These are phyloP conservation scores for Colletotrichum sp. DNA, from an alignment of 2,329 filamentous ascomycete genomes.

Conservation along the genomic window DNA sequence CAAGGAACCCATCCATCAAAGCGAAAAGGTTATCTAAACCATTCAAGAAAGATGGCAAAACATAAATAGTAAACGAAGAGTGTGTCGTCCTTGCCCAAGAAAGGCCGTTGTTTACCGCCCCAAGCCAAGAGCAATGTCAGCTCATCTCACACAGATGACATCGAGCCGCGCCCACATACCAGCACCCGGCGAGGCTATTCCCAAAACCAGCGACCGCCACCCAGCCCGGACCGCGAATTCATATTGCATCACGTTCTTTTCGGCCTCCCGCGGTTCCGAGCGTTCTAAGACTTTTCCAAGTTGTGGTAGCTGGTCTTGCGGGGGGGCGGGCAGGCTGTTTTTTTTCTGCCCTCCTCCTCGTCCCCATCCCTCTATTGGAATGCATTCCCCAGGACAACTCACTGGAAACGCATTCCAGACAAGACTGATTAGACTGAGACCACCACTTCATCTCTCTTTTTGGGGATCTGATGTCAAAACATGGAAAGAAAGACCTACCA, in stretches of 20 bases:
- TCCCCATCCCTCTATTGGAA: conserved; percentile 15
- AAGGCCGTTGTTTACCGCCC: neutral
- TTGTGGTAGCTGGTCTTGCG: neutral
- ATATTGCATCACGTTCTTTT: conserved; percentile 16
- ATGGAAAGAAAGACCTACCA: neutral
- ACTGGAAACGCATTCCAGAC: conserved; percentile 11
- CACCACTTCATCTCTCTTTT: neutral
- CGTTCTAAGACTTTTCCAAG: neutral
- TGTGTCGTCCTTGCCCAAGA: neutral
- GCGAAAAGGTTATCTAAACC: rapidly evolving
- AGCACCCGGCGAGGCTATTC: conserved; percentile 12
- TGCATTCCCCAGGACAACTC: conserved; percentile 8
- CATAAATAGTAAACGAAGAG: neutral
- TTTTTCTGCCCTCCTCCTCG: neutral
- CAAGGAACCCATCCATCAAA: neutral
- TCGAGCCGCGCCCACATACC: neutral
- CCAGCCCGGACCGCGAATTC: neutral
- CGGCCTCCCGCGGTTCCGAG: neutral
- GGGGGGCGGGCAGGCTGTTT: neutral
- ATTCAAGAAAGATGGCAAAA: neutral
- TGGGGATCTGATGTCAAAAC: neutral
- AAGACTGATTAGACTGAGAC: conserved; percentile 17
- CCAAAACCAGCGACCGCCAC: neutral
- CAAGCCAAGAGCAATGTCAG: neutral
- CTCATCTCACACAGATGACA: conserved; percentile 6